Percentiles rank a stretch among this genome's conserved stretches.
phyloP scores from a whole-genome alignment of 129 eudicot genomes.

The sunflower (Helianthus annuus) region DNA sequence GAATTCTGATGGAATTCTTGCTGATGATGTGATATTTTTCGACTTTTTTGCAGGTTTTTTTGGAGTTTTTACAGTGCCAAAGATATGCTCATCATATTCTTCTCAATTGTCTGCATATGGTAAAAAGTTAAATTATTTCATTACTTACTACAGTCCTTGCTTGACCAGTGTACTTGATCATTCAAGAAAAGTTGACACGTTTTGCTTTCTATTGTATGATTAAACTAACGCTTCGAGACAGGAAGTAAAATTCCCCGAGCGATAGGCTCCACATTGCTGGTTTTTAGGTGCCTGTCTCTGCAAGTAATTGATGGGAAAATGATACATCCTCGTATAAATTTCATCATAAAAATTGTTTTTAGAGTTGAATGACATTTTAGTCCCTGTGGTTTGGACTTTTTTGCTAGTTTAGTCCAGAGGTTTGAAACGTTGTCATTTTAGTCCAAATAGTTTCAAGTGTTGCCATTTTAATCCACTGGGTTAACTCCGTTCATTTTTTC shows the following conservation, averaged over 20 bases:
- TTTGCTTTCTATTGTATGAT: constrained; percentile 15
- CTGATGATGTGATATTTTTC: constrained; percentile 15
- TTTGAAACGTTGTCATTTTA: no score
- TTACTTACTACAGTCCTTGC: constrained; percentile 22
- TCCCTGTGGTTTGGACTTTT: no score
- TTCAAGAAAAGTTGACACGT: constrained; percentile 25
- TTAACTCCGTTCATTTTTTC: no score
- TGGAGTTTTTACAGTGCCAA: constrained; percentile 86
- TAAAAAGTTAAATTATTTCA: constrained; percentile 37
- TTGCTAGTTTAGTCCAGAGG: no score
- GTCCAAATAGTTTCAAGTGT: no score
- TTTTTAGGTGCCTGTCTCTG: constrained; percentile 19
- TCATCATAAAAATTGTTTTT: neutral
- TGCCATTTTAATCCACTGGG: no score
- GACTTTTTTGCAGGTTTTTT: constrained; percentile 62
- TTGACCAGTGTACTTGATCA: constrained; percentile 25
- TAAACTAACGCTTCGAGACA: constrained; percentile 3
- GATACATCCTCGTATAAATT: neutral
- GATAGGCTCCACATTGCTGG: constrained; percentile 29
- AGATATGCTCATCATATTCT: constrained; percentile 86
- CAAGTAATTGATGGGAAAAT: constrained; percentile 15
- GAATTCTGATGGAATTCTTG: constrained; percentile 20
- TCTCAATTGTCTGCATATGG: constrained; percentile 72
- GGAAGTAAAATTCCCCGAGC: constrained; percentile 12
- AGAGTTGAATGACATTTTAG: no score